Conservation (phyloP, 1,139 yeast genomes). For the Pneumocystis murina region DNA sequence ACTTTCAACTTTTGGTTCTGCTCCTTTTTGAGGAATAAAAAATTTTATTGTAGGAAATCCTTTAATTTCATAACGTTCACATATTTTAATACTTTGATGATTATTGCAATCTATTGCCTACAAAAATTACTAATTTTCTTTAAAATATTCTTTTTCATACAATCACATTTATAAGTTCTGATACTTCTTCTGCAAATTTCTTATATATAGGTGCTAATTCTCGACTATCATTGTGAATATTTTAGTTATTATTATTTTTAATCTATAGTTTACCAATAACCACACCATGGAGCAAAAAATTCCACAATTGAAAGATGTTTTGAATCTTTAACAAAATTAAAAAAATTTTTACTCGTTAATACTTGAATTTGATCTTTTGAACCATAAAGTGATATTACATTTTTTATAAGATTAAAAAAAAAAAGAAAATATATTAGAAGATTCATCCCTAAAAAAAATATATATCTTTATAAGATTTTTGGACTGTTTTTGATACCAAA, state of each 20-base stretch:
- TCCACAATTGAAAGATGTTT: constrained; percentile 77
- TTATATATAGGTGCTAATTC: constrained; percentile 82
- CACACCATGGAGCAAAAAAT: constrained; percentile 98
- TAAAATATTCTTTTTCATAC: constrained; percentile 28
- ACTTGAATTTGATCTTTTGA: neutral
- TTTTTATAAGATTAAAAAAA: neutral
- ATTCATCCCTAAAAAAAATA: too few relatives aligned
- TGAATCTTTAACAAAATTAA: constrained; percentile 47
- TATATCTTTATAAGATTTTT: too few relatives aligned
- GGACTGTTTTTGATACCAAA: too few relatives aligned
- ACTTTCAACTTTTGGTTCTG: neutral
- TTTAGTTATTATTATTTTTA: neutral
- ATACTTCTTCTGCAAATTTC: constrained; percentile 39
- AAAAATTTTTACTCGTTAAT: constrained; percentile 40
- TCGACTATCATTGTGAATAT: constrained; percentile 36
- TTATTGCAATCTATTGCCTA: constrained; percentile 11
- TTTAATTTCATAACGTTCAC: constrained; percentile 29
- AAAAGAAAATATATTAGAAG: neutral
- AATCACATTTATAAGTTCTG: constrained; percentile 6
- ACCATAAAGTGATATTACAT: neutral
- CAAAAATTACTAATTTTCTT: constrained; percentile 25
- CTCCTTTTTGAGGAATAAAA: constrained; percentile 19
- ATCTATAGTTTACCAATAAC: constrained; percentile 37
- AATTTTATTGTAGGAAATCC: constrained; percentile 88
- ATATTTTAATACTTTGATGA: constrained; percentile 4